Evolutionary conservation across 306 rosid genomes (phyloP).

Genomic region (Carpinus fangiana): DNA sequence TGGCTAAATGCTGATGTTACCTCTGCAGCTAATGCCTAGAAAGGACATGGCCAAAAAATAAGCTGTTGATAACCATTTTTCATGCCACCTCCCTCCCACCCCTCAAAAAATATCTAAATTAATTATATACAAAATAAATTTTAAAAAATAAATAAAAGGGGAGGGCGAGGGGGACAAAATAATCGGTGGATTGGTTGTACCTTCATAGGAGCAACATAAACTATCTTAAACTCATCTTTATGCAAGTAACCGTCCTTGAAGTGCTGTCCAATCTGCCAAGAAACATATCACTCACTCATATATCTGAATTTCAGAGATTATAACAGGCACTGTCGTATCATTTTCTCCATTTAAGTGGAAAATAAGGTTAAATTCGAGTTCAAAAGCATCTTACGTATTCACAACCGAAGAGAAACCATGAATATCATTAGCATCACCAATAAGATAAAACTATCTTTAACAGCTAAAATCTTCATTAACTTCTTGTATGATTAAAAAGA

Average conservation of each 20-base stretch:
- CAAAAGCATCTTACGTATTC: not conserved
- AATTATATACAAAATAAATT: not conserved
- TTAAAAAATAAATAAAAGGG: not conserved
- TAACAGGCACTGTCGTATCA: not conserved
- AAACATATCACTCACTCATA: constrained; percentile 15
- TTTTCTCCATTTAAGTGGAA: not conserved
- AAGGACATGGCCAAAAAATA: constrained; percentile 24
- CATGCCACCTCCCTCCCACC: not conserved
- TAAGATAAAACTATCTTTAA: not conserved
- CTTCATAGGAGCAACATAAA: constrained; percentile 99
- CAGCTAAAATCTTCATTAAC: not conserved
- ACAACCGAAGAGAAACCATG: not conserved
- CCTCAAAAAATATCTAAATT: not conserved
- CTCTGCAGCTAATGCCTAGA: constrained; percentile 96
- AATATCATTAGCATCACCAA: not conserved
- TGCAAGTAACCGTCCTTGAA: constrained; percentile 94
- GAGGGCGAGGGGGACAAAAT: not conserved
- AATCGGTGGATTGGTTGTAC: constrained; percentile 37
- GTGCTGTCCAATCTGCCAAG: constrained; percentile 88
- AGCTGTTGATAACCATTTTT: not conserved
- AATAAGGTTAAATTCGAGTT: not conserved
- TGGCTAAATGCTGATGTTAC: constrained; percentile 91
- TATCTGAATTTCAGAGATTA: constrained; percentile 15
- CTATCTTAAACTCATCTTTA: constrained; percentile 88
- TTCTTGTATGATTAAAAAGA: not conserved